Conservation (phyloP, 768 basidiomycete genomes). For the Termitomyces sp. region DNA sequence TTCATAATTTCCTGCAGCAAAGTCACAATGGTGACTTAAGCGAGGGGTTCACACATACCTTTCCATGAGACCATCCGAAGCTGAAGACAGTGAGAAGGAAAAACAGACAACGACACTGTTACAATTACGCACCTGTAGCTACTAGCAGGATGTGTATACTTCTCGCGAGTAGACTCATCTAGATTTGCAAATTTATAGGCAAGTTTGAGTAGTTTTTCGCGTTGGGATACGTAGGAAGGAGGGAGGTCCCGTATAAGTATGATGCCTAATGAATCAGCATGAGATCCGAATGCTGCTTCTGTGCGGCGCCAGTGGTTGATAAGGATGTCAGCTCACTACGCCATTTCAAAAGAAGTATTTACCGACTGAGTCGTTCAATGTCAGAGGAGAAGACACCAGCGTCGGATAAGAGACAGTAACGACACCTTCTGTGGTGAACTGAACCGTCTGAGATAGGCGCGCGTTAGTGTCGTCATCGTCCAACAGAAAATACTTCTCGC, state of each 20-base stretch:
- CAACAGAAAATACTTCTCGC: conserved; percentile 12
- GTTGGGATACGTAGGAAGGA: conserved; percentile 46
- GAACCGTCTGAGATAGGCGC: conserved; percentile 18
- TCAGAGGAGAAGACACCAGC: conserved; percentile 46
- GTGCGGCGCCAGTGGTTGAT: background rate
- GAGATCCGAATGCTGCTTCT: conserved; percentile 83
- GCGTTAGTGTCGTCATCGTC: conserved; percentile 13
- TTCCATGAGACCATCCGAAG: conserved; percentile 98
- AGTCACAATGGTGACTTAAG: background rate
- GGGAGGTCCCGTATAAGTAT: conserved; percentile 83
- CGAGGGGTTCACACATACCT: conserved; percentile 35
- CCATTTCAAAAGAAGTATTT: conserved; percentile 7
- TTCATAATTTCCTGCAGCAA: conserved; percentile 85
- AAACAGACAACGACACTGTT: background rate
- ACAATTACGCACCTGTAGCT: conserved; percentile 59
- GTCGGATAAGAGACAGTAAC: conserved; percentile 60
- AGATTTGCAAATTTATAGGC: conserved; percentile 73
- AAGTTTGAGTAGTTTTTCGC: conserved; percentile 69
- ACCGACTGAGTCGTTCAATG: conserved; percentile 61
- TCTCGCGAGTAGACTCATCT: conserved; percentile 60
- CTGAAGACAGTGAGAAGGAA: conserved; percentile 26
- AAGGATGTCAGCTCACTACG: background rate
- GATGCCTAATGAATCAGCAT: conserved; percentile 71
- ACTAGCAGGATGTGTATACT: conserved; percentile 65
- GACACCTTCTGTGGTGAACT: conserved; percentile 40